A percentile compares a stretch with the other conserved stretches of the same genome.
Conservation (phyloP, 805 yeast genomes). For the Ogataea nonfermentans region DNA sequence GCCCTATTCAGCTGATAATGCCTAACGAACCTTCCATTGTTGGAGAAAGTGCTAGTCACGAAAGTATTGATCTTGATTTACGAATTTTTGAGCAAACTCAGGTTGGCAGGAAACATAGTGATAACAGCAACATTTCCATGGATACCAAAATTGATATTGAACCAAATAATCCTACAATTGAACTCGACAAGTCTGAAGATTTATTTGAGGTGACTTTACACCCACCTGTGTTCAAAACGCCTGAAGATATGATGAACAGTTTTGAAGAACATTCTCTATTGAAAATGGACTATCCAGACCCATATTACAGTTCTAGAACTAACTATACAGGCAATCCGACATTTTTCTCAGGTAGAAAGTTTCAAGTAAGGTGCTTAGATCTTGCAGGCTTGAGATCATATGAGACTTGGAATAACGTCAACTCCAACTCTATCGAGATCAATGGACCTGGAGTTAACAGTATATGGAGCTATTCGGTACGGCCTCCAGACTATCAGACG, state of each 20-base stretch:
- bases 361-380: conserved; percentile 44
- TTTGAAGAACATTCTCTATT: conserved; percentile 49
- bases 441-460: conserved; percentile 4
- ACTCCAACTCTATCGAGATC: conserved; percentile 6
- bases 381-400: conserved; percentile 24
- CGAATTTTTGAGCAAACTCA: conserved; percentile 9
- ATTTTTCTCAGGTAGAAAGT: conserved; percentile 65
- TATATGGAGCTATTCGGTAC: conserved; percentile 45
- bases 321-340: conserved; percentile 58
- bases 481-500: conserved; percentile 47
- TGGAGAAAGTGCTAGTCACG: neutral
- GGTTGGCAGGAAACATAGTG: conserved; percentile 1
- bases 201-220: conserved; percentile 12
- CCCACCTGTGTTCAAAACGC: conserved; percentile 21
- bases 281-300: conserved; percentile 55
- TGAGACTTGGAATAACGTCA: conserved; percentile 1
- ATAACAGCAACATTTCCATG: neutral
- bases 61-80: conserved; percentile 13
- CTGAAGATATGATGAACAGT: conserved; percentile 22
- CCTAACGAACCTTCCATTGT: neutral
- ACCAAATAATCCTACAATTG: neutral
- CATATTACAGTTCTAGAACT: conserved; percentile 52
- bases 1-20: neutral
- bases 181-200: conserved; percentile 5
- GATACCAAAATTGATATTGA: neutral